A percentile compares a stretch with the other conserved stretches of the same genome.
phyloP scores from a whole-genome alignment of 1,284 basidiomycete genomes.

The Trametes versicolor region DNA sequence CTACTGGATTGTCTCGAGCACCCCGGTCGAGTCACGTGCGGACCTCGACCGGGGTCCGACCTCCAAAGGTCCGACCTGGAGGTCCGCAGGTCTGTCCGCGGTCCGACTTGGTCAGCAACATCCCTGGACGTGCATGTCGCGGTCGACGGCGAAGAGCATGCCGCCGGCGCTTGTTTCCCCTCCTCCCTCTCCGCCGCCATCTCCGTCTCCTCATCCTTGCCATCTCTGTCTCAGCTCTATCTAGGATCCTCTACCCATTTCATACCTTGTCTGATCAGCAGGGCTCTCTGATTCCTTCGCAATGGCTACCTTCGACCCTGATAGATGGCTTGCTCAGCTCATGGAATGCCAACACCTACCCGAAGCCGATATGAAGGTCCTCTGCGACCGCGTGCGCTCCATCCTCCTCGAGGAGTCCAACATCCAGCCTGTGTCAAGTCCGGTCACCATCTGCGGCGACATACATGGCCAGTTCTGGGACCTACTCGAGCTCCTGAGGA shows the following conservation, averaged over 20 bases:
- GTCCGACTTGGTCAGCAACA: too few species aligned
- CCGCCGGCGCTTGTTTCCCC: conserved; percentile 7
- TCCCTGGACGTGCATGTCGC: conserved; percentile 14
- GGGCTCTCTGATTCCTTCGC: background rate
- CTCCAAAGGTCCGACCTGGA: too few species aligned
- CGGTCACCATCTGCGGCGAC: conserved; percentile 94
- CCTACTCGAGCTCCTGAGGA: conserved; percentile 88
- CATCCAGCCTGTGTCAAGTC: conserved; percentile 91
- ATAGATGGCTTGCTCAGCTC: conserved; percentile 83
- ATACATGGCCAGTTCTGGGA: conserved; percentile 99
- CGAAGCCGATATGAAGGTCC: conserved; percentile 90
- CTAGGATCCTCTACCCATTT: background rate
- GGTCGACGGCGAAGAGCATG: conserved; percentile 11
- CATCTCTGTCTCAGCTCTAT: background rate
- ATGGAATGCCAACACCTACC: conserved; percentile 88
- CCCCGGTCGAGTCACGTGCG: too few species aligned
- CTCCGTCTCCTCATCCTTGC: background rate
- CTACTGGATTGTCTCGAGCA: too few species aligned
- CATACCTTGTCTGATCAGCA: background rate
- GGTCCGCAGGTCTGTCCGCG: too few species aligned
- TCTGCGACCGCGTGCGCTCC: conserved; percentile 87
- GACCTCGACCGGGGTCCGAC: too few species aligned
- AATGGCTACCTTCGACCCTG: conserved; percentile 62
- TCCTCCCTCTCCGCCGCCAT: conserved; percentile 6
- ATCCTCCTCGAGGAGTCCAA: conserved; percentile 95